Percentiles rank a stretch among this genome's conserved stretches.
phyloP scores from a whole-genome alignment of 805 yeast genomes.

The Pichia exigua region DNA sequence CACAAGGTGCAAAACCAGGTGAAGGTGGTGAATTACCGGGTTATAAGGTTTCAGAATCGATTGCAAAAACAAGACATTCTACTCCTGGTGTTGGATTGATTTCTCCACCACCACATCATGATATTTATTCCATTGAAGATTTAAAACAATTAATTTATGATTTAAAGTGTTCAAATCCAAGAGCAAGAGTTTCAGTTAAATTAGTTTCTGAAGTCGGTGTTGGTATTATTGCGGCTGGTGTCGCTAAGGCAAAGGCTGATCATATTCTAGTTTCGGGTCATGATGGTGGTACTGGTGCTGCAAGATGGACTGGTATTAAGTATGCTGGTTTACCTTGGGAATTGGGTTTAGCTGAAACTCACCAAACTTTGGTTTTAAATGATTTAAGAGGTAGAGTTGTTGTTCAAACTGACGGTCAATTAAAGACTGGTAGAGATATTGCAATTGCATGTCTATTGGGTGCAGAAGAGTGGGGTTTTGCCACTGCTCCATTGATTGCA shows the following conservation, averaged over 20 bases:
- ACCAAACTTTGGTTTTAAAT: constrained; percentile 91
- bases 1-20: constrained; percentile 99
- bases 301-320: constrained; percentile 93
- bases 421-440: constrained; percentile 93
- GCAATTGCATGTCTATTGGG: constrained; percentile 95
- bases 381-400: constrained; percentile 93
- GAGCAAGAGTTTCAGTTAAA: constrained; percentile 94
- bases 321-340: constrained; percentile 99
- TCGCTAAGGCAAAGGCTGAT: constrained; percentile 97
- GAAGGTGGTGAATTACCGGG: constrained; percentile 99
- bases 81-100: constrained; percentile 95
- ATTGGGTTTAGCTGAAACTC: constrained; percentile 95
- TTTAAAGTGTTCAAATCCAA: constrained; percentile 92
- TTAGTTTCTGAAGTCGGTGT: constrained; percentile 98
- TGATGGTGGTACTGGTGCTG: constrained; percentile 99
- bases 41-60: constrained; percentile 76
- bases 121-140: constrained; percentile 96
- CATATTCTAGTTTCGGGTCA: constrained; percentile 94
- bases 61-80: constrained; percentile 94
- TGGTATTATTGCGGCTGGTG: constrained; percentile 98
- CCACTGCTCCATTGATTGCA: constrained; percentile 93
- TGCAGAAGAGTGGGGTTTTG: constrained; percentile 98
- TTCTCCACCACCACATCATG: constrained; percentile 98
- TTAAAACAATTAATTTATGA: constrained; percentile 94
- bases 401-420: constrained; percentile 97